Evolutionary conservation across 2,329 filamentous ascomycete genomes (phyloP).

Genomic region (Neopestalotiopsis rosae): DNA sequence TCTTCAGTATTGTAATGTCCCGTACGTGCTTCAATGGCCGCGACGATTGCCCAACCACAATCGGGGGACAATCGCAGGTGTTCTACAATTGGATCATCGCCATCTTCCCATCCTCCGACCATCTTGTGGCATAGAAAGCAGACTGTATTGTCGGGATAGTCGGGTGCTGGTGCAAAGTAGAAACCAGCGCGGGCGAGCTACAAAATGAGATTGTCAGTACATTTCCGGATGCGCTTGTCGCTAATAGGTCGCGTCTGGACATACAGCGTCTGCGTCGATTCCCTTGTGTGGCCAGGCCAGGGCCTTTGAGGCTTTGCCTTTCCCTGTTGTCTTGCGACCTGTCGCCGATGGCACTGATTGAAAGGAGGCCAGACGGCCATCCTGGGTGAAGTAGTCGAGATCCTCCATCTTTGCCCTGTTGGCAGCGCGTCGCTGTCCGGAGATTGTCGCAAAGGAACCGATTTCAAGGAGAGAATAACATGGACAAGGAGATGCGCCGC

Average conservation of each 20-base stretch:
- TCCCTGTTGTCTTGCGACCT: slow-evolving; percentile 74
- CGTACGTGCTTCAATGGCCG: slow-evolving; percentile 64
- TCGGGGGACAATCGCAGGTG: slow-evolving; percentile 82
- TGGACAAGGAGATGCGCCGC: background rate
- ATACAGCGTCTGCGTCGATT: slow-evolving; percentile 69
- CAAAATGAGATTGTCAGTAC: slow-evolving; percentile 8
- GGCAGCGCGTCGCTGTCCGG: background rate
- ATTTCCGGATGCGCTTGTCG: slow-evolving; percentile 10
- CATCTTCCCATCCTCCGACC: slow-evolving; percentile 89
- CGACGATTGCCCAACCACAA: slow-evolving; percentile 86
- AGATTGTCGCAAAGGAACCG: background rate
- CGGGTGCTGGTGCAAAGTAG: slow-evolving; percentile 78
- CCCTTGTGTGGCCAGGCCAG: slow-evolving; percentile 80
- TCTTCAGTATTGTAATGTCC: slow-evolving; percentile 72
- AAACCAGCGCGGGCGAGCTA: slow-evolving; percentile 92
- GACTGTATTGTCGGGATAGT: slow-evolving; percentile 83
- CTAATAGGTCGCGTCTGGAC: slow-evolving; percentile 21
- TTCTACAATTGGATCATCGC: slow-evolving; percentile 82
- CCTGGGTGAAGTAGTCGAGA: slow-evolving; percentile 64
- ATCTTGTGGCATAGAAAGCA: slow-evolving; percentile 88
- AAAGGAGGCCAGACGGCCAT: slow-evolving; percentile 84
- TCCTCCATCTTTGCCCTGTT: slow-evolving; percentile 21
- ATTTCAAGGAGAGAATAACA: background rate
- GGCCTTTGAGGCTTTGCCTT: slow-evolving; percentile 61
- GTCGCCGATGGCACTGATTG: slow-evolving; percentile 64